Base-by-base conservation (phyloP, 2,329 filamentous ascomycete genomes). In the Aspergillus sp. region DNA sequence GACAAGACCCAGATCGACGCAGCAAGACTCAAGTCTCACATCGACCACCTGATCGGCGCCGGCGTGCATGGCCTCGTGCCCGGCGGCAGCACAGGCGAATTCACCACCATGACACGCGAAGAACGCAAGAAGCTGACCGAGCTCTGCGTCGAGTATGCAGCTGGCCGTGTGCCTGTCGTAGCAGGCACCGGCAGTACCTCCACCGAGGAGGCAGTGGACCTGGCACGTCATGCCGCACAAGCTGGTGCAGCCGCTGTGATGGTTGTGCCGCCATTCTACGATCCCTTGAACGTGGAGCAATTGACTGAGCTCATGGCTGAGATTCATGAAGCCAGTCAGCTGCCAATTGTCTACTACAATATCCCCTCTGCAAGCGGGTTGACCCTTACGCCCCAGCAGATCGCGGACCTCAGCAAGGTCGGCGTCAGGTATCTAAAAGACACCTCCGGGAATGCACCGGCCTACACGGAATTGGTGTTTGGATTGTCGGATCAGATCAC, bases 371-470 rank as follows among this genome's bases (percentile, higher is more conserved):
- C 81, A 0, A 78, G 71, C 19, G 81, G 82, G 0, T 55, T 82
- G 1, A 78, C 65, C 1, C 71, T 84, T 1, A 72, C 73, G 0
- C 80, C 81, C 0, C 51, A 66, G 0, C 74, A 83, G 57, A 74
- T 84, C 9, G 81, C 80, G 1, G 72, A 72, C 0, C 70, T 84
- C 2, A 75, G 72, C 3, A 74, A 79, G 5, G 75, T 80, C 0
- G 81, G 82, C 10, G 81, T 83, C 4, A 78, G 77, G 65, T 82
- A 82, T 61, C 68, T 84, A 30, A 84, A 84, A 67, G 82, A 84
- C 65, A 84, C 82, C 0, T 84, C 81, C 2, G 82, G 82, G 17
- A 80, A 84, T 56, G 82, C 75, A 1, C 81, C 82, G 0, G 80
- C 78, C 0, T 69, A 83, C 5, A 84, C 81, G 2, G 81, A 84